Evolutionary conservation across 371 early-diverging fungal species (phyloP), one percentile per base, ranked within the genome.

Genomic region (Mortierella sp.): DNA sequence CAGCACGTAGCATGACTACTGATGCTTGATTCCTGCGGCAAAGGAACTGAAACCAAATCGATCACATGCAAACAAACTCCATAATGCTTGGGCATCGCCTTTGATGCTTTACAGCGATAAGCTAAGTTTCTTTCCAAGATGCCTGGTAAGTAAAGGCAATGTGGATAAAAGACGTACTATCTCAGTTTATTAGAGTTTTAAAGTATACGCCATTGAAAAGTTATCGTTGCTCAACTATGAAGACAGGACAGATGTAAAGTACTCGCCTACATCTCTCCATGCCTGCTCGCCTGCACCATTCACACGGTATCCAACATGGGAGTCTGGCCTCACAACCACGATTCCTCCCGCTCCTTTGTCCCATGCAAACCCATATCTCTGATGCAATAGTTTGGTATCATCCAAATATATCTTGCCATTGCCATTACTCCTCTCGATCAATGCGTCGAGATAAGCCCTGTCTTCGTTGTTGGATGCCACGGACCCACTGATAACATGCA

Each of bases 271-370:
- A 22, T 67, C 68, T 37, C 54, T 54, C 76, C 76, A 76, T 0
- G 70, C 76, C 17, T 62, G 64, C 0, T 58, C 45, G 17, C 63
- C 62, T 31, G 49, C 43, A 6, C 70, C 70, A 26, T 70, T 58
- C 0, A 72, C 72, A 10, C 69, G 72, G 49, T 61, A 77, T 26
- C 78, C 72, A 54, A 77, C 31, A 61, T 77, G 68, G 1, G 78
- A 68, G 37, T 77, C 72, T 0, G 78, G 78, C 43, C 78, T 64
- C 13, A 77, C 22, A 3, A 77, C 72, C 0, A 77, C 72, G 61
- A 77, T 64, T 0, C 66, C 78, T 15, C 78, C 78, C 17, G 37
- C 10, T 10, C 65, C 72, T 7, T 34, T 32, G n/a, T 34, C 61
- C 60, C 67, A 61, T 13, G 40, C 22, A 47, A 65, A 59, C 9